phyloP scores from a whole-genome alignment of 192 early-diverging fungal species.

The Rhizoclosmatium globosum region DNA sequence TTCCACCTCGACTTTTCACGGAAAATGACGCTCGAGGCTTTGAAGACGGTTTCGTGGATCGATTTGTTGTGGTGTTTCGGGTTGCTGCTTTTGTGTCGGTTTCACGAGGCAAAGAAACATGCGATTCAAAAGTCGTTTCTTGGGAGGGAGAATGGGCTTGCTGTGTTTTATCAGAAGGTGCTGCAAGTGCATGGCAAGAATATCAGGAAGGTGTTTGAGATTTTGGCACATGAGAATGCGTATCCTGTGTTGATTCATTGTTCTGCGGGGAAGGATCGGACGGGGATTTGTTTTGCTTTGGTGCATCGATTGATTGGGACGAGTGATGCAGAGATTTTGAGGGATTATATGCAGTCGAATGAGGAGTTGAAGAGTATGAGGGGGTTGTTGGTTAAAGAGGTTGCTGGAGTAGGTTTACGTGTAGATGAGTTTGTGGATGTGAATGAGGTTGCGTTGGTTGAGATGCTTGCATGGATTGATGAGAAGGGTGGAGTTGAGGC shows the following conservation, averaged over 20 bases:
- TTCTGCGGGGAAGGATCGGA: slow-evolving; percentile 61
- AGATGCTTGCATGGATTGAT: slow-evolving; percentile 4
- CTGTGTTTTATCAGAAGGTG: neutral
- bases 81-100: neutral
- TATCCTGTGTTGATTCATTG: slow-evolving; percentile 61
- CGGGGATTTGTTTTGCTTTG: slow-evolving; percentile 42
- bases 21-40: neutral
- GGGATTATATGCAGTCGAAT: slow-evolving; percentile 17
- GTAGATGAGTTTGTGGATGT: slow-evolving; percentile 19
- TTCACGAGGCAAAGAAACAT: neutral
- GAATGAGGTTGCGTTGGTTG: slow-evolving; percentile 20
- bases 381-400: slow-evolving; percentile 3
- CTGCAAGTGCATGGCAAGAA: neutral
- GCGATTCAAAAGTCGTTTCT: neutral
- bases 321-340: neutral
- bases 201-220: slow-evolving; percentile 28
- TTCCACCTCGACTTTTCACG: neutral
- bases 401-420: slow-evolving; percentile 9
- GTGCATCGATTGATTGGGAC: slow-evolving; percentile 1
- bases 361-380: slow-evolving; percentile 2
- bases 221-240: slow-evolving; percentile 36
- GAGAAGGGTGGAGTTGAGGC: slow-evolving; percentile 7
- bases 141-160: neutral
- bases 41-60: neutral
- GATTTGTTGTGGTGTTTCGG: neutral